Conservation (phyloP, 1,284 basidiomycete genomes). For the Boletus mariae region DNA sequence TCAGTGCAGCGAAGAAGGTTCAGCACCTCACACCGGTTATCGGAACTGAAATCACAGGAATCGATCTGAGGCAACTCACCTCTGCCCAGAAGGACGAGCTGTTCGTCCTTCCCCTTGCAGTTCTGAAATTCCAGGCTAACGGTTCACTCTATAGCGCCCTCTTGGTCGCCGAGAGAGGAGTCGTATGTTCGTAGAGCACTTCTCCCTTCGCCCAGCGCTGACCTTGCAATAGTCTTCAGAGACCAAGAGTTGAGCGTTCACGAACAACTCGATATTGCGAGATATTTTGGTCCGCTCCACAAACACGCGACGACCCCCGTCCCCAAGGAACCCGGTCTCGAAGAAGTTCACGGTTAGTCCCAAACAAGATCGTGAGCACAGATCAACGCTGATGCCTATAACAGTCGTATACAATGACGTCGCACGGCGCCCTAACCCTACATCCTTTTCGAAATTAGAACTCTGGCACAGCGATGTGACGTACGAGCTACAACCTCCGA, state of each 20-base stretch:
- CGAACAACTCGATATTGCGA: slow-evolving; percentile 69
- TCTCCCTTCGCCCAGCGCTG: neutral
- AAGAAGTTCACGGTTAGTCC: slow-evolving; percentile 72
- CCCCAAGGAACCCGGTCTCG: slow-evolving; percentile 64
- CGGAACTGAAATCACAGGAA: slow-evolving; percentile 60
- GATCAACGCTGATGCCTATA: slow-evolving; percentile 7
- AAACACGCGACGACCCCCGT: slow-evolving; percentile 80
- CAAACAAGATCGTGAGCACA: neutral
- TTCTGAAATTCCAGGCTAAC: slow-evolving; percentile 3
- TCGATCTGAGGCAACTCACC: slow-evolving; percentile 60
- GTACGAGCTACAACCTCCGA: slow-evolving; percentile 75
- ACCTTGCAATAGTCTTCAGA: slow-evolving; percentile 54
- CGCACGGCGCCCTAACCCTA: slow-evolving; percentile 64
- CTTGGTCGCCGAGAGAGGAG: slow-evolving; percentile 65
- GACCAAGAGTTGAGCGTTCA: slow-evolving; percentile 68
- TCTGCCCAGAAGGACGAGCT: slow-evolving; percentile 65
- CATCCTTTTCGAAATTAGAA: slow-evolving; percentile 70
- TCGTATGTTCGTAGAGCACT: slow-evolving; percentile 51
- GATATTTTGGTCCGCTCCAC: slow-evolving; percentile 76
- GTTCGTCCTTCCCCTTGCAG: slow-evolving; percentile 31
- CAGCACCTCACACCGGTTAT: slow-evolving; percentile 60
- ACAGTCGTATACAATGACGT: slow-evolving; percentile 68
- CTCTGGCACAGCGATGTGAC: slow-evolving; percentile 83
- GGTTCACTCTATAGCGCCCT: slow-evolving; percentile 44
- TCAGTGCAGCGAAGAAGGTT: slow-evolving; percentile 56